Conservation (phyloP, 192 early-diverging fungal species). For the Phlyctochytrium arcticum region DNA sequence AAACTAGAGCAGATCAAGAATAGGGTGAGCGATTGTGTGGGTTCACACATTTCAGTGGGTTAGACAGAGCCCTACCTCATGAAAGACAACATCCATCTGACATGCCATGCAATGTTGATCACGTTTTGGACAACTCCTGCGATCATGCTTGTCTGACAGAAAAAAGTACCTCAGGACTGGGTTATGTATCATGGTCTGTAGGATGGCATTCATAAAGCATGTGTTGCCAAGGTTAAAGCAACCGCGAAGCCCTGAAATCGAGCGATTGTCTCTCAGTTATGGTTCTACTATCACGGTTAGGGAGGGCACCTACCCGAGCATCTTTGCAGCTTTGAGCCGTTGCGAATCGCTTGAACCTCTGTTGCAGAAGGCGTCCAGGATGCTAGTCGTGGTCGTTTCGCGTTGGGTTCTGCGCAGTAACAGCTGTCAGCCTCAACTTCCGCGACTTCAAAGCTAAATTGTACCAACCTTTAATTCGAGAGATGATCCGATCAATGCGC, state of each 20-base stretch:
- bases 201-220: constrained; percentile 92
- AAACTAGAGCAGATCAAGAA: constrained; percentile 37
- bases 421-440: constrained; percentile 15
- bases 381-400: constrained; percentile 37
- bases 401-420: constrained; percentile 41
- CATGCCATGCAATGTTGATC: constrained; percentile 78
- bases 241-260: constrained; percentile 70
- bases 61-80: constrained; percentile 45
- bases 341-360: constrained; percentile 51
- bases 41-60: not conserved
- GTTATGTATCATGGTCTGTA: constrained; percentile 91
- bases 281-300: not conserved
- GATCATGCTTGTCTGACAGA: constrained; percentile 84
- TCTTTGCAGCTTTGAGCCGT: constrained; percentile 32
- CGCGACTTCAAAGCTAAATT: constrained; percentile 22
- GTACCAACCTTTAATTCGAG: constrained; percentile 40
- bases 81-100: constrained; percentile 81
- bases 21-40: not conserved
- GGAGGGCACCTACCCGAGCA: constrained; percentile 43
- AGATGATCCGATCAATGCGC: constrained; percentile 43
- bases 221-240: constrained; percentile 90
- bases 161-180: constrained; percentile 86
- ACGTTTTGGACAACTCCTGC: constrained; percentile 55
- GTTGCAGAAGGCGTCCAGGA: constrained; percentile 58
- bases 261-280: constrained; percentile 2